These are phyloP conservation scores for Neoboletus subvelutipes DNA, from an alignment of 768 basidiomycete species.

Conservation along the genomic window DNA sequence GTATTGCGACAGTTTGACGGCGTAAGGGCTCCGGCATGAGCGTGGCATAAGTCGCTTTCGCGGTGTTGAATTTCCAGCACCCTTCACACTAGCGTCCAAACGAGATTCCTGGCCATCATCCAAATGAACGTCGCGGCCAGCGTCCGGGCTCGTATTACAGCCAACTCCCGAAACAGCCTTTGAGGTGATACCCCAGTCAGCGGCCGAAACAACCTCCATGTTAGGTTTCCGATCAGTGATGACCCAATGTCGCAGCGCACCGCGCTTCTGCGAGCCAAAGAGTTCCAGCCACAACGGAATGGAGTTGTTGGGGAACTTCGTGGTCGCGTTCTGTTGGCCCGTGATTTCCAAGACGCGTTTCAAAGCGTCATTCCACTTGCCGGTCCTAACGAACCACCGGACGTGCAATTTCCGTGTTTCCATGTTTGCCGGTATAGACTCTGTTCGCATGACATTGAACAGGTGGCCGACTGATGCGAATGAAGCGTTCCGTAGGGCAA, in stretches of 20 bases:
- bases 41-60: slow-evolving; percentile 18
- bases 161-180: not conserved
- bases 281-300: slow-evolving; percentile 64
- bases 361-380: slow-evolving; percentile 62
- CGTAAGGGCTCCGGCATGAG: slow-evolving; percentile 8
- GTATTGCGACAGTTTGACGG: slow-evolving; percentile 30
- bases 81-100: not conserved
- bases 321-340: slow-evolving; percentile 5
- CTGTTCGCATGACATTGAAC: slow-evolving; percentile 46
- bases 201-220: not conserved
- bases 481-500: slow-evolving; percentile 51
- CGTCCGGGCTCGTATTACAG: not conserved
- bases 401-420: slow-evolving; percentile 58
- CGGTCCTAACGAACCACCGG: slow-evolving; percentile 56
- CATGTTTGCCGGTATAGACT: slow-evolving; percentile 42
- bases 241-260: slow-evolving; percentile 29
- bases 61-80: not conserved
- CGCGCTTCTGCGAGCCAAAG: slow-evolving; percentile 43
- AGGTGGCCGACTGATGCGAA: slow-evolving; percentile 48
- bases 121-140: not conserved
- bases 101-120: not conserved
- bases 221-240: slow-evolving; percentile 1
- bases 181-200: not conserved
- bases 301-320: not conserved
- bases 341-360: slow-evolving; percentile 33